These are phyloP conservation scores for Cryptosporidium bovis DNA, from an alignment of 169 alveolate species.

Conservation along the genomic window DNA sequence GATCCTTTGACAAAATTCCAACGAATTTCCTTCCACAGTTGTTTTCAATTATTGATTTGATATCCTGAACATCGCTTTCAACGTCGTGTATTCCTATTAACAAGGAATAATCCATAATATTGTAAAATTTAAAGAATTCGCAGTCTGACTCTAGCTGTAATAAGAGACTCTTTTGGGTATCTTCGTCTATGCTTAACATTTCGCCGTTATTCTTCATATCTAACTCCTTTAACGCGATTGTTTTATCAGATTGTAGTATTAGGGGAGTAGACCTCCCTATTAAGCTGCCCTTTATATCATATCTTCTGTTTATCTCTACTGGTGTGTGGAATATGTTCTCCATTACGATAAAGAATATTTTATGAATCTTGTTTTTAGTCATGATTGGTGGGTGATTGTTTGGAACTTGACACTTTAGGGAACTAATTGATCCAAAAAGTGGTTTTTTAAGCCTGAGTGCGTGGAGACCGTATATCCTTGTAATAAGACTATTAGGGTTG, in stretches of 20 bases:
- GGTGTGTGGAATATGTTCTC: constrained; percentile 94
- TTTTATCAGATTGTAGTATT: constrained; percentile 84
- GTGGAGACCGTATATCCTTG: constrained; percentile 91
- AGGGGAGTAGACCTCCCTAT: constrained; percentile 88
- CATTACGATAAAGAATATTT: constrained; percentile 95
- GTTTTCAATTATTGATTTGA: constrained; percentile 26
- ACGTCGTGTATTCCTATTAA: constrained; percentile 90
- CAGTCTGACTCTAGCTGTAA: constrained; percentile 85
- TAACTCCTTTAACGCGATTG: constrained; percentile 90
- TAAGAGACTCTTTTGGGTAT: constrained; percentile 79
- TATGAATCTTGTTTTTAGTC: constrained; percentile 76
- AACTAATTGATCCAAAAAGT: constrained; percentile 18
- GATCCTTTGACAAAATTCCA: constrained; percentile 77
- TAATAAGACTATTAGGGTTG: constrained; percentile 84
- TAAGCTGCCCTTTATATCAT: constrained; percentile 92
- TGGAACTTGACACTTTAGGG: constrained; percentile 11
- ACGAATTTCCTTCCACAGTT: constrained; percentile 37
- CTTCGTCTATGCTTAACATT: constrained; percentile 81
- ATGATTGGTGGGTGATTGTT: constrained; percentile 12
- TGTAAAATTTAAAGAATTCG: constrained; percentile 83
- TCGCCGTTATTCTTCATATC: constrained; percentile 85
- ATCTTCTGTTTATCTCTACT: constrained; percentile 89
- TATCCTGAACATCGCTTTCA: constrained; percentile 25
- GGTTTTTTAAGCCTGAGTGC: constrained; percentile 86
- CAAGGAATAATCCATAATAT: constrained; percentile 91